Evolutionary conservation across 2,329 filamentous ascomycete species (phyloP), one percentile per base, ranked within the genome.

Genomic region (Allantophomopsis cytisporea): DNA sequence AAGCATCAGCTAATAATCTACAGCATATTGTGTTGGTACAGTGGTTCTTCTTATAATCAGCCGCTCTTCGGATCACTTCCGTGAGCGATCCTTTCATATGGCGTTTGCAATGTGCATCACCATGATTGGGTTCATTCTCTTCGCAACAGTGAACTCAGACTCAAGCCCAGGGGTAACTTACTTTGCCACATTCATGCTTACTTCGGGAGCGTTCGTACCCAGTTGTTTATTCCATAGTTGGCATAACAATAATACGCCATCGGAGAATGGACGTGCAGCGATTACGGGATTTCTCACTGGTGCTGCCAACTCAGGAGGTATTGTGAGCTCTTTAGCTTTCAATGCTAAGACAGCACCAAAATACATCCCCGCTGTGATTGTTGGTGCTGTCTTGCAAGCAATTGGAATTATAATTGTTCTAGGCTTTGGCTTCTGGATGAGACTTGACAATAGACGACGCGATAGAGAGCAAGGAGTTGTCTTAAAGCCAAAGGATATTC

Each of bases 191-290:
- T 71, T 70, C 41, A 52, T 71, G 3, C 53, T 71, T 38, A 61
- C 63, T 2, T 47, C 54, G 0, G 61, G 61, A 17, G 58, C 65
- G 1, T 70, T 68, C 44, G 65, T 66, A 11, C 61, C 64, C 0
- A 61, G 58, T 4, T 62, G 60, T 38, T 51, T 71, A 13, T 59
- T 69, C 5, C 60, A 69, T 43, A 58, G 59, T 1, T 68, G 68
- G 66, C 59, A 69, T 42, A 70, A 70, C 41, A 71, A 69, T 44
- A 71, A 71, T 47, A 69, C 66, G 33, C 51, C 67, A 6, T 60
- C 64, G 16, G 67, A 73, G 51, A 69, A 62, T 35, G 59, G 56
- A 0, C 59, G 67, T 0, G 66, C 66, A 4, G 64, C 65, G 0
- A 66, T 61, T 10, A 69, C 64, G 1, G 66, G 62, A 0, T 50